Evolutionary conservation across 148 eudicot genomes (phyloP).

Genomic region (Vaccinium darrowii): DNA sequence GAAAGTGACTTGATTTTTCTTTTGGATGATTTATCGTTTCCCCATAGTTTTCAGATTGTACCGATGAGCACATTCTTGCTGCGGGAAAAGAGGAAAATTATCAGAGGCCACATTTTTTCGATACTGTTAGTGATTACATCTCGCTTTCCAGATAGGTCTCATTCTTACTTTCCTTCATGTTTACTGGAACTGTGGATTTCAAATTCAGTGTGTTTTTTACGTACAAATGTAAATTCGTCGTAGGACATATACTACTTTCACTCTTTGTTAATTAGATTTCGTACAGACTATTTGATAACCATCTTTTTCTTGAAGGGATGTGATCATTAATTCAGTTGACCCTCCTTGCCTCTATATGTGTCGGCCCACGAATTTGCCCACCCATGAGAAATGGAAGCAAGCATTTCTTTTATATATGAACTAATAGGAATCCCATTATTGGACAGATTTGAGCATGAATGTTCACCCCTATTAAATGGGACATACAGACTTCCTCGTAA

Average conservation of each 20-base stretch:
- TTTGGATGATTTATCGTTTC: not conserved
- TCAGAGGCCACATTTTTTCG: not conserved
- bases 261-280: not conserved
- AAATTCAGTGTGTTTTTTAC: not conserved
- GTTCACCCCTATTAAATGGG: no score
- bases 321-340: not conserved
- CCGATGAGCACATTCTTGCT: conserved; percentile 19
- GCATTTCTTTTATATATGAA: no score
- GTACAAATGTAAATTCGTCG: not conserved
- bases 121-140: not conserved
- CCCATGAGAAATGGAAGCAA: no score
- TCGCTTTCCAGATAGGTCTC: not conserved
- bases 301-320: not conserved
- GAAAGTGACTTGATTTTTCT: not conserved
- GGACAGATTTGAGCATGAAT: no score
- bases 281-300: not conserved
- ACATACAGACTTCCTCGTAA: no score
- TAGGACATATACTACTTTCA: not conserved
- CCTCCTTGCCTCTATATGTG: no score
- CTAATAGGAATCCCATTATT: no score
- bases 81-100: conserved; percentile 7
- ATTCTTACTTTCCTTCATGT: not conserved
- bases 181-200: not conserved
- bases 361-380: no score
- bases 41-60: conserved; percentile 1